These are phyloP conservation scores for Malassezia globosa DNA, from an alignment of 1,284 basidiomycete species.

Conservation along the genomic window DNA sequence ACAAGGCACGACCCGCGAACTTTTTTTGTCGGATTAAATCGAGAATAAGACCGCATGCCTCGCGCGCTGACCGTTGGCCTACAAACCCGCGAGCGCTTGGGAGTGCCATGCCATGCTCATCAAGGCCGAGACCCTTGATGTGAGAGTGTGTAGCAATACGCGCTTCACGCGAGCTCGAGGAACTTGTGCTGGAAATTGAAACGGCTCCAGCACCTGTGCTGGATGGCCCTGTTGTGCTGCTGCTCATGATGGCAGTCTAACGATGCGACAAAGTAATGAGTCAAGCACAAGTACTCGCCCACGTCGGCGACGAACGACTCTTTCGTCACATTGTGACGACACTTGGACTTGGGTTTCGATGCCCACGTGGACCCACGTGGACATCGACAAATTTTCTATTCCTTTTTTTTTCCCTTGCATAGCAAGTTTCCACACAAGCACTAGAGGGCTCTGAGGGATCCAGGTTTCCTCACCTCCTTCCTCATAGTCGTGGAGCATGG, in stretches of 20 bases:
- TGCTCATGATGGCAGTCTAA: conserved; percentile 4
- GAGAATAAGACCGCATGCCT: conserved; percentile 86
- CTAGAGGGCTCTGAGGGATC: neutral
- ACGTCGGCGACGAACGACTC: neutral
- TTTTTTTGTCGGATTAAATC: conserved; percentile 78
- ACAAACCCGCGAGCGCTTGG: conserved; percentile 67
- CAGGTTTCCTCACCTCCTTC: too few species aligned
- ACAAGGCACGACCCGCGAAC: conserved; percentile 77
- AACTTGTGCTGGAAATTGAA: conserved; percentile 7
- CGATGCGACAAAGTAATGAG: neutral
- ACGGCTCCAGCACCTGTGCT: conserved; percentile 8
- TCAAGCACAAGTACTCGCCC: neutral
- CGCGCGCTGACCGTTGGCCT: conserved; percentile 77
- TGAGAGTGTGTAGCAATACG: conserved; percentile 81
- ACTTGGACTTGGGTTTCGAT: neutral
- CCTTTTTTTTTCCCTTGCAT: conserved; percentile 1
- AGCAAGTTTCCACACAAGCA: neutral
- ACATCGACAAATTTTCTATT: conserved; percentile 7
- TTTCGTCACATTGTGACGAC: too few species aligned
- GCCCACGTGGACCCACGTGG: conserved; percentile 13
- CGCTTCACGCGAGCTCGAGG: conserved; percentile 25
- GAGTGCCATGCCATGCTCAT: conserved; percentile 67
- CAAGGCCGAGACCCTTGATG: conserved; percentile 88
- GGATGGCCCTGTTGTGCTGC: neutral
- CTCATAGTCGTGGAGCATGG: conserved; percentile 6